A percentile compares a stretch with the other conserved stretches of the same genome.
phyloP scores from a whole-genome alignment of 2,329 filamentous ascomycete genomes.

The Coccinonectria pachysandricola region DNA sequence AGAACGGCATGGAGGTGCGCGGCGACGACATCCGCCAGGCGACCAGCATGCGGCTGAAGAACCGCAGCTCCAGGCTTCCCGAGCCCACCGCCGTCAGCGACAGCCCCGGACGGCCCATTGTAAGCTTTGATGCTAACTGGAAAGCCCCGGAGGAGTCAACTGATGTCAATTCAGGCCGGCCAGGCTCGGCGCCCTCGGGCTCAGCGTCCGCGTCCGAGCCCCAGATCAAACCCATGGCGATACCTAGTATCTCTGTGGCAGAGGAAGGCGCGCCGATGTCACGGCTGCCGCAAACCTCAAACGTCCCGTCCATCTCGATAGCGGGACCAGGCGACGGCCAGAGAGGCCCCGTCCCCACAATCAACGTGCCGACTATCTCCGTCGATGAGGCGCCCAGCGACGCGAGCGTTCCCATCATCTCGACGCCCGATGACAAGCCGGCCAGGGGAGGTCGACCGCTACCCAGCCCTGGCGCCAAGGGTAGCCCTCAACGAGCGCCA shows the following conservation, averaged over 20 bases:
- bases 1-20: constrained; percentile 74
- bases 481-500: constrained; percentile 26
- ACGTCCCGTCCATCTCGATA: constrained; percentile 28
- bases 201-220: constrained; percentile 15
- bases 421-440: constrained; percentile 33
- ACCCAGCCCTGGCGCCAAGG: constrained; percentile 33
- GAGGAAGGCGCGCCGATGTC: constrained; percentile 30
- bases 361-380: constrained; percentile 43
- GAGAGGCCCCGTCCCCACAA: constrained; percentile 21
- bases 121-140: constrained; percentile 89
- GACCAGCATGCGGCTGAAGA: constrained; percentile 78
- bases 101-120: constrained; percentile 81
- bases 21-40: constrained; percentile 81
- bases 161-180: constrained; percentile 45
- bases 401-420: constrained; percentile 31
- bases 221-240: constrained; percentile 27
- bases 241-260: constrained; percentile 47
- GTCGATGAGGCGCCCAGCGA: constrained; percentile 23
- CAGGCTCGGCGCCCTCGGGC: constrained; percentile 18
- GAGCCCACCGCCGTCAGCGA: constrained; percentile 88
- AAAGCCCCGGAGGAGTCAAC: constrained; percentile 59
- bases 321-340: constrained; percentile 16
- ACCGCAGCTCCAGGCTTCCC: constrained; percentile 77
- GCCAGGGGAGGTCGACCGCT: constrained; percentile 23
- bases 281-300: constrained; percentile 18